Evolutionary conservation across 768 basidiomycete genomes (phyloP), one percentile per base, ranked within the genome.

Genomic region (Hemileccinum rubropunctum): DNA sequence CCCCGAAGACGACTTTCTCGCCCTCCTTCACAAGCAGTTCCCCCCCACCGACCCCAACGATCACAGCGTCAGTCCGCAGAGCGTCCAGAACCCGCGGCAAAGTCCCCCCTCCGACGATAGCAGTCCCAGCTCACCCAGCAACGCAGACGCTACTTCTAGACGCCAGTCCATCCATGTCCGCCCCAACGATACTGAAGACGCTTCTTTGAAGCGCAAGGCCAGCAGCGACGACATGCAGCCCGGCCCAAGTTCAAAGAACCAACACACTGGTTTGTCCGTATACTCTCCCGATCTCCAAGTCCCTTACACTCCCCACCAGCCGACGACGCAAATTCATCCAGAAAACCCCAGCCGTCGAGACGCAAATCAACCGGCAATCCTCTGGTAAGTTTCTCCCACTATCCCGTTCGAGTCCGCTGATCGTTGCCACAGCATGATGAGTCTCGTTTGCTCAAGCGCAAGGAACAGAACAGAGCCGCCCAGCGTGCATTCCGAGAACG

Each of bases 401-500:
- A 8, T 21, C 30, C 13, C 17, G 37, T 33, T n/a, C 7, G 1
- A 20, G 27, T 23, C n/a, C 17, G 30, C 50, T 56, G 27, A 54
- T 58, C 32, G 26, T 50, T 38, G 47, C 41, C 39, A 32, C 41
- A 51, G 42, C 54, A 89, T 70, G 91, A 94, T 57, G 90, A 91
- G 60, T 69, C 76, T 5, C 80, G 89, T 20, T 70, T 92, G 5
- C 53, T 89, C 56, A 95, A 95, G 64, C 84, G 95, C 54, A 98
- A 98, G 72, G 91, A 98, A 60, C 95, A 98, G 71, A 99, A 99
- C 60, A 79, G 95, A 48, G 93, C 94, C 3, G 95, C 95, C 7
- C 97, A 99, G 70, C 84, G 95, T 46, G 95, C 95, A 1, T 99
- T 99, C 75, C 77, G 95, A 48, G 97, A 98, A 69, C 80, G 95